Evolutionary conservation across 768 basidiomycete species (phyloP).

Genomic region (Kwoniella europaea): DNA sequence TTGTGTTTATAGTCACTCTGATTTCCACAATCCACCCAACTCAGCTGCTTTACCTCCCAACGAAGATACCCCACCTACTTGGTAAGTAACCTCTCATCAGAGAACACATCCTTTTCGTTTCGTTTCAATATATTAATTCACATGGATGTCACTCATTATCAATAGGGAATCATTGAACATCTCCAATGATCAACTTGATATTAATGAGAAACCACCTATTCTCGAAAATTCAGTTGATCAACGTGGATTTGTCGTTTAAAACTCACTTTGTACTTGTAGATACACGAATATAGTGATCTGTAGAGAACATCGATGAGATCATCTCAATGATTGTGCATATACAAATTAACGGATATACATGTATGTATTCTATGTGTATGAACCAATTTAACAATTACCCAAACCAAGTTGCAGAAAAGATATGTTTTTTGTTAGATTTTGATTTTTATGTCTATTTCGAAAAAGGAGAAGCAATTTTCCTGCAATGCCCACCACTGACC

Average conservation of each 20-base stretch:
- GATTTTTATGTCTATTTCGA: too few relatives aligned
- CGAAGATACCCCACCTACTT: conserved; percentile 20
- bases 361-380: background rate
- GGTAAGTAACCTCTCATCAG: conserved; percentile 2
- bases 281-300: background rate
- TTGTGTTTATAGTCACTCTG: background rate
- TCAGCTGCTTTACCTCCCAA: conserved; percentile 17
- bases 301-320: background rate
- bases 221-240: conserved; percentile 12
- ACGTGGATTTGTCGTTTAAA: conserved; percentile 12
- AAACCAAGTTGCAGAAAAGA: too few relatives aligned
- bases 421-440: too few relatives aligned
- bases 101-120: too few relatives aligned
- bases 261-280: background rate
- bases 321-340: background rate
- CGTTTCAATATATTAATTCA: background rate
- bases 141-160: background rate
- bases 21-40: conserved; percentile 11
- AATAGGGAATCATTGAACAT: conserved; percentile 22
- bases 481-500: too few relatives aligned
- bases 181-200: background rate
- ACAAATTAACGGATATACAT: background rate
- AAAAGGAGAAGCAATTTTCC: too few relatives aligned
- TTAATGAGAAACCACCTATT: conserved; percentile 15
- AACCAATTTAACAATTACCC: background rate